Base-by-base conservation (phyloP, 2,329 filamentous ascomycete species). In the Ceratocystis smalleyi region DNA sequence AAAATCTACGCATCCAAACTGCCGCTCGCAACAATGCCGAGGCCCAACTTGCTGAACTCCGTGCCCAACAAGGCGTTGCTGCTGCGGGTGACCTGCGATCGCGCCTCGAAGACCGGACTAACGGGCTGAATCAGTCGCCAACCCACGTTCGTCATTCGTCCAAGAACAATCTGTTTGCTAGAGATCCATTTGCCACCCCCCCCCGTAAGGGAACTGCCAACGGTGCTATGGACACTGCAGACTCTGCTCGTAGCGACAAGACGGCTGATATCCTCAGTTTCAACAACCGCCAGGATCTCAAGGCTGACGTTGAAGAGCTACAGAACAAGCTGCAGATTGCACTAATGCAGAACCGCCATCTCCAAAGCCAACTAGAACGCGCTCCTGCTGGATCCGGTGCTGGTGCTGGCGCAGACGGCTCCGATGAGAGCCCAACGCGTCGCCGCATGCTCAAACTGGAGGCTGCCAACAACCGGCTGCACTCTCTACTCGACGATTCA, bases 401-500 rank as follows among this genome's bases (percentile, higher is more conserved):
- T 55, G 64, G 35, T n/a, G 22, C 35, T 24, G 59, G 32, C 17
- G 19, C 35, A 10, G 59, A 49, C 15, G 40, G 17, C 19, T 43
- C 59, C 3, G 88, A 92, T 60, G 86, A 94, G 55, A 92, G 86
- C 69, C 89, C 89, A 0, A 92, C 89, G 1, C 73, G 88, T 59
- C 82, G 86, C 64, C 85, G 94, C 17, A 86, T 96, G 70, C 88
- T 95, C 72, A 92, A 96, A 75, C 81, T 97, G 4, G 92, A 97
- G 74, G 85, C 90, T 69, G 92, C 89, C 72, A 97, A 97, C 75
- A 91, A 83, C 73, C 85, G 91, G 65, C 81, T 97, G 15, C 92
- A 97, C 71, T 90, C 95, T 68, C 89, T 95, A 82, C 85, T 97
- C 4, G 92, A 97, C 73, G 91, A 96, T 73, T 96, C 92, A 2